phyloP scores from a whole-genome alignment of 2,329 filamentous ascomycete genomes.

The Sclerotinia borealis region DNA sequence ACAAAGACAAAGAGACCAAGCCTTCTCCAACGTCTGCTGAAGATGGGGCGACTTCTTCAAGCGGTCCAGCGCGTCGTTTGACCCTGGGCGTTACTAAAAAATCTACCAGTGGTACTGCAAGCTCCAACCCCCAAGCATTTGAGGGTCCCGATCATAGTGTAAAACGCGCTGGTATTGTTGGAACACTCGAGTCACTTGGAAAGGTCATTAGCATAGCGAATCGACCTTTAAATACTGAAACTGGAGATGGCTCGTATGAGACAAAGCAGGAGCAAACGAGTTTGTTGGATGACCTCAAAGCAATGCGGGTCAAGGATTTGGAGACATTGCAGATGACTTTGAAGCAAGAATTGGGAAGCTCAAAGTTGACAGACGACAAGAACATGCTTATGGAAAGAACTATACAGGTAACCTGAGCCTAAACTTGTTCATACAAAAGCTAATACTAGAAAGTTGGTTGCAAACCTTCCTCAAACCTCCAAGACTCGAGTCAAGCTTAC shows the following conservation, averaged over 20 bases:
- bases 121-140: conserved; percentile 7
- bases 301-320: conserved; percentile 47
- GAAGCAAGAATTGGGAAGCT: conserved; percentile 54
- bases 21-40: not conserved
- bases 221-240: conserved; percentile 57
- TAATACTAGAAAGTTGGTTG: conserved; percentile 46
- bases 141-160: conserved; percentile 18
- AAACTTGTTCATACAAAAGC: not conserved
- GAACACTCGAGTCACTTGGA: conserved; percentile 15
- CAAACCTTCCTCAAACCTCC: conserved; percentile 56
- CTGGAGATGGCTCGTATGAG: conserved; percentile 56
- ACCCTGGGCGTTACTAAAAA: not conserved
- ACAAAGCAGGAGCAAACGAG: conserved; percentile 43
- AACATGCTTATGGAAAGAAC: conserved; percentile 70
- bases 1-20: conserved; percentile 12
- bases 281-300: conserved; percentile 50
- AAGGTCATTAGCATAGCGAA: conserved; percentile 43
- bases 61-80: not conserved
- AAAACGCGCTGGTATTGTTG: conserved; percentile 13
- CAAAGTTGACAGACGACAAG: conserved; percentile 62
- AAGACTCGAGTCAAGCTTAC: conserved; percentile 49
- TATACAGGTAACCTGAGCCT: conserved; percentile 43
- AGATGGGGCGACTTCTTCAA: conserved; percentile 1
- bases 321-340: conserved; percentile 56
- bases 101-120: not conserved